Conservation (phyloP, 2,329 filamentous ascomycete genomes). For the Exophiala spinifera region DNA sequence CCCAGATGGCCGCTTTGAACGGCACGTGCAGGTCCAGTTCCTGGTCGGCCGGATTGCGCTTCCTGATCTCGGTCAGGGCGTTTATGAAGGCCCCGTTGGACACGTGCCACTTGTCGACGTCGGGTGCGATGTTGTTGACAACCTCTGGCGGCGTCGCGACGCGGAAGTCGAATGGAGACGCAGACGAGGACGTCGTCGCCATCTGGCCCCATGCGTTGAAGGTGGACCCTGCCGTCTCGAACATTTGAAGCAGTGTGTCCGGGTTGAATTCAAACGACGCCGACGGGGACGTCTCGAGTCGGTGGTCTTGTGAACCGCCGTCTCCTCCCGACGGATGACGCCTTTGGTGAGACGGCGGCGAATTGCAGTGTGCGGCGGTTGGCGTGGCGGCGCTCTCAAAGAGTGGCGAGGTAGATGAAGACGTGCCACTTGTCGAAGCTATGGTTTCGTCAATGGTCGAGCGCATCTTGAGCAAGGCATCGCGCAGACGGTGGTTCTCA, state of each 20-base stretch:
- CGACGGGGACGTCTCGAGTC: no score
- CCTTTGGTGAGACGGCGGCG: no score
- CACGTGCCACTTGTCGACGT: conserved; percentile 26
- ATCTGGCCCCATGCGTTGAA: not conserved
- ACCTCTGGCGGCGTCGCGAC: conserved; percentile 8
- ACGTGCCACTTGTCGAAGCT: conserved; percentile 4
- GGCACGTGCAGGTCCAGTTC: conserved; percentile 24
- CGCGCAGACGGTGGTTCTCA: conserved; percentile 16
- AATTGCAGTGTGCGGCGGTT: not conserved
- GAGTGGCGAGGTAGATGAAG: not conserved
- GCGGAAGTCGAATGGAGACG: conserved; percentile 23
- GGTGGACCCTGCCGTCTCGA: conserved; percentile 3
- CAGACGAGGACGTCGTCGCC: no score
- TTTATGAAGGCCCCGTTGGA: conserved; percentile 26
- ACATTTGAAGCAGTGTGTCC: conserved; percentile 17
- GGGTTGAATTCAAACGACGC: conserved; percentile 21
- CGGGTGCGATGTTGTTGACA: conserved; percentile 17
- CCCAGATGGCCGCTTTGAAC: conserved; percentile 26
- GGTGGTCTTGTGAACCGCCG: no score
- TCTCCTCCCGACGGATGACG: no score
- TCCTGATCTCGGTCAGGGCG: conserved; percentile 16
- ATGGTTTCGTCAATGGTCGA: conserved; percentile 16
- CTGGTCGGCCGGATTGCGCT: conserved; percentile 5
- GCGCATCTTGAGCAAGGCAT: conserved; percentile 19
- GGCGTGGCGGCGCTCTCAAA: conserved; percentile 4